Conservation (phyloP, 139 green algal species). For the Micractinium sp. region DNA sequence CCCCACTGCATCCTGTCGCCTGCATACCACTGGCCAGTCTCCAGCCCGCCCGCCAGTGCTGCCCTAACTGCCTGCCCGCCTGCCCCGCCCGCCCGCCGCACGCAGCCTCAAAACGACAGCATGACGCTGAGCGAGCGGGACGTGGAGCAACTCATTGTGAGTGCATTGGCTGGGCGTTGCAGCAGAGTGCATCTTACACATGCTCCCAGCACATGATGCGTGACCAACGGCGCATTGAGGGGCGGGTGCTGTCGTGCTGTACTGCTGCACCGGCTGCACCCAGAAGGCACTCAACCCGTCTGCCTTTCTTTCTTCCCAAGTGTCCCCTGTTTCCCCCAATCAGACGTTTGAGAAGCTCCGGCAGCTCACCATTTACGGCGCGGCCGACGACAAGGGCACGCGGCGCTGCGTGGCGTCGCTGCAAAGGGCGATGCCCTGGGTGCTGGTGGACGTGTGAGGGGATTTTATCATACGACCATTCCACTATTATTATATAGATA, state of each 20-base stretch:
- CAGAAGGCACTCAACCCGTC: background rate
- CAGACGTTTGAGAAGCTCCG: constrained; percentile 20
- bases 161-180: background rate
- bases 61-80: too few relatives aligned
- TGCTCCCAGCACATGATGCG: too few relatives aligned
- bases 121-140: constrained; percentile 8
- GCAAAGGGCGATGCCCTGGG: constrained; percentile 6
- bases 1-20: background rate
- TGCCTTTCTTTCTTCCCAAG: background rate
- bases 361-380: constrained; percentile 25
- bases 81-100: too few relatives aligned
- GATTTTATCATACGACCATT: too few relatives aligned
- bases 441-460: constrained; percentile 14
- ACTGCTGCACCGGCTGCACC: too few relatives aligned
- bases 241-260: too few relatives aligned
- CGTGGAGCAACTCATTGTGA: constrained; percentile 25
- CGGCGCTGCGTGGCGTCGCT: constrained; percentile 13
- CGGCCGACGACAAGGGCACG: constrained; percentile 6
- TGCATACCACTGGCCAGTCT: background rate
- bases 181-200: background rate
- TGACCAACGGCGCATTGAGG: too few relatives aligned
- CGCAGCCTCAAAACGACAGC: constrained; percentile 25
- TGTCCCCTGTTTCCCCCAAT: background rate
- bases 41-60: too few relatives aligned
- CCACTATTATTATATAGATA: too few relatives aligned